A percentile compares a stretch with the other conserved stretches of the same genome.
Conservation (phyloP, 768 basidiomycete genomes). For the Podaxis sp. region DNA sequence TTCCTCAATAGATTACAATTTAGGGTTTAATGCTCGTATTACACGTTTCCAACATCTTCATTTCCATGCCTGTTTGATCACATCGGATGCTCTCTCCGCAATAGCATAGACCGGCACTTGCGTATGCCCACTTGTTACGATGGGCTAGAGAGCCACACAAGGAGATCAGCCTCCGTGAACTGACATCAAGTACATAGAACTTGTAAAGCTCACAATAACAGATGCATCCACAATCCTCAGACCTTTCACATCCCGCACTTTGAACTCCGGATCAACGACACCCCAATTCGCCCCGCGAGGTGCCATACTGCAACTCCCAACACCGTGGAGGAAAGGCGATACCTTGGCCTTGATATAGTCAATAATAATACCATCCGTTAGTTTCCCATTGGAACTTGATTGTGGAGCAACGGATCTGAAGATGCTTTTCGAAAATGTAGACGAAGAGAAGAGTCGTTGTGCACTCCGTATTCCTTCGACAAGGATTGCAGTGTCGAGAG, state of each 20-base stretch:
- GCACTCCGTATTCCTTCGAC: constrained; percentile 5
- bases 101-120: not conserved
- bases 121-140: not conserved
- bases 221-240: constrained; percentile 17
- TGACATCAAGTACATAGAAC: not conserved
- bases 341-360: not conserved
- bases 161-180: not conserved
- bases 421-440: not conserved
- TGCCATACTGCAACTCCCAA: constrained; percentile 14
- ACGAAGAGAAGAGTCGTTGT: not conserved
- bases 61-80: not conserved
- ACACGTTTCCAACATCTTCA: not conserved
- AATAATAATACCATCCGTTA: constrained; percentile 4
- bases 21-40: not conserved
- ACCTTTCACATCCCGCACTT: constrained; percentile 9
- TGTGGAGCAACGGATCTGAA: not conserved
- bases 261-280: constrained; percentile 17
- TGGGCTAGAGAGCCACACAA: not conserved
- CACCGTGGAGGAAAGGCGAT: constrained; percentile 8
- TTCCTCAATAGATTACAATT: not conserved
- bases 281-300: constrained; percentile 4
- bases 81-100: not conserved
- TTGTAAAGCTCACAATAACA: constrained; percentile 23
- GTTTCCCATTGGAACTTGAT: not conserved
- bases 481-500: not conserved